These are phyloP conservation scores for Gossypium armourianum DNA, from an alignment of 441 rosid species.

Conservation along the genomic window DNA sequence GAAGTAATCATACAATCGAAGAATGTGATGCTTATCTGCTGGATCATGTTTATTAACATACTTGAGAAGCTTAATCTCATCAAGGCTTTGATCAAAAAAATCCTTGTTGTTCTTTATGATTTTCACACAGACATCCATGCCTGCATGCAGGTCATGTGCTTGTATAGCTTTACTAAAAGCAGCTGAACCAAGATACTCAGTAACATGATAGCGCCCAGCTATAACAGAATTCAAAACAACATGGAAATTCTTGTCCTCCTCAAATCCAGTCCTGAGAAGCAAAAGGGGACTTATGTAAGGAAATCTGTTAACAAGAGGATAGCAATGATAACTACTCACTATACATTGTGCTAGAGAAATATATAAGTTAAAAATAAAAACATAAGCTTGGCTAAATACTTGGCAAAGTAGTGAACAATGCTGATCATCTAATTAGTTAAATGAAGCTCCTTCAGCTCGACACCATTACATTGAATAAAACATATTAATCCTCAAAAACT, in stretches of 20 bases:
- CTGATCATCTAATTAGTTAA: not conserved
- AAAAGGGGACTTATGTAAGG: slow-evolving; percentile 14
- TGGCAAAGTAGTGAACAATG: not conserved
- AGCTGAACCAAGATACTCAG: slow-evolving; percentile 94
- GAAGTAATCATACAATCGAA: slow-evolving; percentile 83
- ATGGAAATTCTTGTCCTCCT: slow-evolving; percentile 95
- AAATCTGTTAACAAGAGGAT: not conserved
- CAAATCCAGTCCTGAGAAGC: slow-evolving; percentile 82
- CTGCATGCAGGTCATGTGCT: slow-evolving; percentile 90
- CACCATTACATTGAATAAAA: not conserved
- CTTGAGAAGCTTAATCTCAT: slow-evolving; percentile 94
- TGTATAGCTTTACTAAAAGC: slow-evolving; percentile 97
- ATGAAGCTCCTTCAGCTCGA: not conserved
- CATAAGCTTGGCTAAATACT: not conserved
- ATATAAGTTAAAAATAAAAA: not conserved
- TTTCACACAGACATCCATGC: slow-evolving; percentile 92
- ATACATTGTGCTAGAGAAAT: not conserved
- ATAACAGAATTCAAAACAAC: slow-evolving; percentile 83
- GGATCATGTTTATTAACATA: slow-evolving; percentile 95
- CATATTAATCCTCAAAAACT: not conserved
- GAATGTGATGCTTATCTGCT: slow-evolving; percentile 80
- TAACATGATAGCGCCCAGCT: slow-evolving; percentile 91
- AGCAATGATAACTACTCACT: not conserved
- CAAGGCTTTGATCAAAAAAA: slow-evolving; percentile 97
- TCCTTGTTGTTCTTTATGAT: slow-evolving; percentile 96